Percentiles rank a stretch among this genome's conserved stretches.
Conservation (phyloP, 331 rosid species). For the Cydonia oblonga region DNA sequence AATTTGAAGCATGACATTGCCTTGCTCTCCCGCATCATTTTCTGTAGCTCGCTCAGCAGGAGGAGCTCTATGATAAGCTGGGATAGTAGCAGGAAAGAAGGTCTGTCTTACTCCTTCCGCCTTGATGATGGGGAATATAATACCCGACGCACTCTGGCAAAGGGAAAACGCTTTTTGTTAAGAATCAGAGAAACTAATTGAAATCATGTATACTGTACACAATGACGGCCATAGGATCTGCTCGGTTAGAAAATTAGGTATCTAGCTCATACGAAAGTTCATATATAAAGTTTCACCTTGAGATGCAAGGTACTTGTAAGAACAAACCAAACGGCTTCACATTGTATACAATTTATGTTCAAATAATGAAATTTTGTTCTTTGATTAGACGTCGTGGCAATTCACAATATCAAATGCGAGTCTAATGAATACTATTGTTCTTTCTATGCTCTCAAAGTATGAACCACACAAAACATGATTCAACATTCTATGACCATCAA, state of each 20-base stretch:
- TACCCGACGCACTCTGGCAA: slow-evolving; percentile 39
- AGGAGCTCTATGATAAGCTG: slow-evolving; percentile 26
- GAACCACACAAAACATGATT: not conserved
- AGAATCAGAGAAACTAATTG: not conserved
- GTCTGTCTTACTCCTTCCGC: slow-evolving; percentile 48
- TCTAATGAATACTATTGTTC: no score
- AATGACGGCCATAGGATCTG: not conserved
- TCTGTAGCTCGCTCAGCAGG: not conserved
- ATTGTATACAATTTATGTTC: not conserved
- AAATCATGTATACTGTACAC: not conserved
- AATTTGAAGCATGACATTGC: not conserved
- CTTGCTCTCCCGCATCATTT: not conserved
- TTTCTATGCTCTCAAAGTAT: no score
- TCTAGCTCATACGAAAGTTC: not conserved
- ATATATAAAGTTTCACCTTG: not conserved
- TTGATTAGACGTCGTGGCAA: not conserved
- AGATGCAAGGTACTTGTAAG: not conserved
- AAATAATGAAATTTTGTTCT: not conserved
- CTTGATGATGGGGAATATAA: slow-evolving; percentile 52
- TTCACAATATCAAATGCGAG: not conserved
- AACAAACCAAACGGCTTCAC: not conserved
- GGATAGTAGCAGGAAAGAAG: slow-evolving; percentile 34
- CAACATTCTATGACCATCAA: not conserved
- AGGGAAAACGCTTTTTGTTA: not conserved
- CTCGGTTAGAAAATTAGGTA: not conserved